A percentile compares a stretch with the other conserved stretches of the same genome.
Conservation (phyloP, 2,329 filamentous ascomycete species). For the Huntiella abstrusa region DNA sequence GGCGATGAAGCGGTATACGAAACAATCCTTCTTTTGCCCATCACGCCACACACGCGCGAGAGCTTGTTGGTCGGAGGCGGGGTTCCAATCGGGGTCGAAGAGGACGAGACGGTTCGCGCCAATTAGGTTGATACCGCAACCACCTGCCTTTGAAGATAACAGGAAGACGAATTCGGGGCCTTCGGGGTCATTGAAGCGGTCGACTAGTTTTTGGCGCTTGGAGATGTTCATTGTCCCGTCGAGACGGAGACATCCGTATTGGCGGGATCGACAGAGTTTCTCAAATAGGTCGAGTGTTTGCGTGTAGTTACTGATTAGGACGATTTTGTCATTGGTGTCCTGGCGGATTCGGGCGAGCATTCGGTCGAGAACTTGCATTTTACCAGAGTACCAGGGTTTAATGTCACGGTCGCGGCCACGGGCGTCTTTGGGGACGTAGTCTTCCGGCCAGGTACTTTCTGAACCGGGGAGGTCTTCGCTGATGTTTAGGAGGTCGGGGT, state of each 20-base stretch:
- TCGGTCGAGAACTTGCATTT: slow-evolving; percentile 93
- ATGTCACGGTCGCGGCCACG: slow-evolving; percentile 81
- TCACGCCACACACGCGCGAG: slow-evolving; percentile 96
- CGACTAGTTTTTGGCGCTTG: slow-evolving; percentile 91
- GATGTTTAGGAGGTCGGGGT: slow-evolving; percentile 79
- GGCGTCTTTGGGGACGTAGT: slow-evolving; percentile 73
- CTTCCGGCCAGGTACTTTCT: slow-evolving; percentile 62
- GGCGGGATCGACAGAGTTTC: slow-evolving; percentile 64
- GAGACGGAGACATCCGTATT: slow-evolving; percentile 71
- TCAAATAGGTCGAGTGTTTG: slow-evolving; percentile 92
- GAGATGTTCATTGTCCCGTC: slow-evolving; percentile 97
- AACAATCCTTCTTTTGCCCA: slow-evolving; percentile 97
- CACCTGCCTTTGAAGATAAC: slow-evolving; percentile 90
- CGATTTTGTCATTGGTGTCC: slow-evolving; percentile 97
- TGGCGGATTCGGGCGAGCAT: slow-evolving; percentile 92
- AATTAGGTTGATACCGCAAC: slow-evolving; percentile 88
- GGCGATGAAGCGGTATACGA: slow-evolving; percentile 97
- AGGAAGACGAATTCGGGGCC: slow-evolving; percentile 85
- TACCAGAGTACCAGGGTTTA: slow-evolving; percentile 91
- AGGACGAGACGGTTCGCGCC: slow-evolving; percentile 87
- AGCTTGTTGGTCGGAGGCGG: slow-evolving; percentile 90
- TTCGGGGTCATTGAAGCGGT: slow-evolving; percentile 90
- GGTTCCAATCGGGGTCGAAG: slow-evolving; percentile 97
- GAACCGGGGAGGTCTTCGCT: slow-evolving; percentile 71
- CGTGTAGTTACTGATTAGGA: slow-evolving; percentile 96